Percentiles rank a stretch among this genome's conserved stretches.
Conservation (phyloP, 805 yeast genomes). For the Candida koratica region DNA sequence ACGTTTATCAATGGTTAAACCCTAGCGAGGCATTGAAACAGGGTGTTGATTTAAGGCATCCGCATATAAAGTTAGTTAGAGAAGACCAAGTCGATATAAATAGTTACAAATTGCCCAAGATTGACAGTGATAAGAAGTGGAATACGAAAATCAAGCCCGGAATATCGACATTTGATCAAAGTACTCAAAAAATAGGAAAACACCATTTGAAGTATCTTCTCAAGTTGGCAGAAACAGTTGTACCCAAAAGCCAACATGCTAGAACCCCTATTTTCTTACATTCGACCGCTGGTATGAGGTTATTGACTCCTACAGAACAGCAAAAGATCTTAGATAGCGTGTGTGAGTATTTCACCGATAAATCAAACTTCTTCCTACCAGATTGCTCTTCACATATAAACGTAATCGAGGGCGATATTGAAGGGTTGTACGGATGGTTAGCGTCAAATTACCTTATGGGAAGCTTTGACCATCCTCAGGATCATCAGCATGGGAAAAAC, state of each 20-base stretch:
- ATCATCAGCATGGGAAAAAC: slow-evolving; percentile 40
- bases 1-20: slow-evolving; percentile 53
- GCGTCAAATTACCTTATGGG: slow-evolving; percentile 55
- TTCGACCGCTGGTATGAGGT: slow-evolving; percentile 67
- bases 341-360: slow-evolving; percentile 45
- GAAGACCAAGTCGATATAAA: slow-evolving; percentile 9
- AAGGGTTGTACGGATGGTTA: slow-evolving; percentile 67
- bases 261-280: slow-evolving; percentile 68
- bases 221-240: slow-evolving; percentile 43
- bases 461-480: slow-evolving; percentile 34
- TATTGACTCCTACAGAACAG: slow-evolving; percentile 51
- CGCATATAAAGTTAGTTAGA: slow-evolving; percentile 3
- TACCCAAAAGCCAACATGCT: slow-evolving; percentile 56
- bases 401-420: slow-evolving; percentile 60
- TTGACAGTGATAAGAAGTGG: slow-evolving; percentile 42
- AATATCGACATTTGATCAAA: slow-evolving; percentile 45
- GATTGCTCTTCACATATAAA: slow-evolving; percentile 59
- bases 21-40: slow-evolving; percentile 28
- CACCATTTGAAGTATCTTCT: slow-evolving; percentile 50
- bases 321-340: slow-evolving; percentile 41
- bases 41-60: slow-evolving; percentile 15
- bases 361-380: slow-evolving; percentile 53
- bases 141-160: slow-evolving; percentile 54
- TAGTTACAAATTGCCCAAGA: slow-evolving; percentile 24
- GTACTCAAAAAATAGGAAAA: slow-evolving; percentile 49